Conservation (phyloP, 768 basidiomycete species). For the Hericium alpestre region DNA sequence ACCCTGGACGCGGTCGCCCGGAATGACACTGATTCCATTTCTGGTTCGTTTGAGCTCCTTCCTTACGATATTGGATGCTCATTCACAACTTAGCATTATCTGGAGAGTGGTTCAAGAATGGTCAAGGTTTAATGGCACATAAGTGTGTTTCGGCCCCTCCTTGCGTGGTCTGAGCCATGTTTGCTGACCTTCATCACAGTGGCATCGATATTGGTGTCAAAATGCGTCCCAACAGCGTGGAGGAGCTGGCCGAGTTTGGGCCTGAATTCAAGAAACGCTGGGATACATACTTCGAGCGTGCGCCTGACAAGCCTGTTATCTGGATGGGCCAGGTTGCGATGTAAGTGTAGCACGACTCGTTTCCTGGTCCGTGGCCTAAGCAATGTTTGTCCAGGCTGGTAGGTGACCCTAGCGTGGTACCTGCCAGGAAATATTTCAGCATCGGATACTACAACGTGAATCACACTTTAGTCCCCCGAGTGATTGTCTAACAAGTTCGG, state of each 20-base stretch:
- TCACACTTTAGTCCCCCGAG: no score
- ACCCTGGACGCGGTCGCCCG: constrained; percentile 13
- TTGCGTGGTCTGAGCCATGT: no score
- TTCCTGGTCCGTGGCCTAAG: neutral
- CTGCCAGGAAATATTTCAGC: constrained; percentile 9
- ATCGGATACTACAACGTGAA: constrained; percentile 6
- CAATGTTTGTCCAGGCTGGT: constrained; percentile 4
- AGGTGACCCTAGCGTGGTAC: constrained; percentile 8
- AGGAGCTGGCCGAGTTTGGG: constrained; percentile 35
- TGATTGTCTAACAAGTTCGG: no score
- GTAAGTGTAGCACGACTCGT: constrained; percentile 21
- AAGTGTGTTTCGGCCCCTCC: constrained; percentile 23
- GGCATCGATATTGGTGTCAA: constrained; percentile 44
- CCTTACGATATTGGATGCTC: neutral
- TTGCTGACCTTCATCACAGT: neutral
- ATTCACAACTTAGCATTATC: constrained; percentile 19
- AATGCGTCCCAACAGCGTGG: constrained; percentile 38
- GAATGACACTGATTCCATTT: constrained; percentile 7
- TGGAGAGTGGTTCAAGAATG: constrained; percentile 25
- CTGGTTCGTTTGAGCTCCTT: neutral
- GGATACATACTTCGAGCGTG: constrained; percentile 37
- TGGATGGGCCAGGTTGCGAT: constrained; percentile 30
- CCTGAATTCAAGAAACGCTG: constrained; percentile 38
- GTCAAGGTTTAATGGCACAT: constrained; percentile 39
- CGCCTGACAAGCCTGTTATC: constrained; percentile 47